Base-by-base conservation (phyloP, 352 stramenopile genomes). In the Pythium folliculosum region DNA sequence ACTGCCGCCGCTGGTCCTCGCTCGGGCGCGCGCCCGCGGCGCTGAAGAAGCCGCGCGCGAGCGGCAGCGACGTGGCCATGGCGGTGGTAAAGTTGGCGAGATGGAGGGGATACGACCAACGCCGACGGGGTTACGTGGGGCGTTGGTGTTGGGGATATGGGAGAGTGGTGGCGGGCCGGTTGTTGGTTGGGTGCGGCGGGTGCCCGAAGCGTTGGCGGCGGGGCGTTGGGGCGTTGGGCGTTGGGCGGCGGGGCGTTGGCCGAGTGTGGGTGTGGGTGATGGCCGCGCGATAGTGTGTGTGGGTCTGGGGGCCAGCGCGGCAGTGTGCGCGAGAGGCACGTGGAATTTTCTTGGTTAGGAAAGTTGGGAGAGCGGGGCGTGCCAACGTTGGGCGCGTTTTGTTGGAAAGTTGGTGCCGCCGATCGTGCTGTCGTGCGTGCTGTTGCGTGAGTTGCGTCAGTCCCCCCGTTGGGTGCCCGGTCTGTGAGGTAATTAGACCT, bases 41-140 rank as follows among this genome's bases (percentile, higher is more conserved):
- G 57, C 87, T 81, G 69, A 94, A 94, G 70, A 91, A 94, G 50
- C 78, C 81, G 50, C 79, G 82, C 45, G 86, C 82, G 54, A 92
- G 80, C 62, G 86, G 84, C 54, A 94, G 60, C 54, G 84, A 84
- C 30, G 78, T 82, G 55, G 84, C 84, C 84, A 80, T 82, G 40
- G 7, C 37, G 38, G 5, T 44, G 38, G 38, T 7, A 37, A 37
- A 9, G 32, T 37, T 5, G 5, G 32, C 9, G 32, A 9, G 32
- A 37, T 9, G 32, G 32, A 37, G n/a, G n/a, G n/a, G 32, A 47
- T n/a, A 5, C 6, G 5, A 17, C 40, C 12, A 47, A 47, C 40
- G 40, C 40, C 22, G n/a, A 25, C 35, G 17, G 9, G 52, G n/a
- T n/a, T n/a, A n/a, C n/a, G 47, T 59, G 52, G 53, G 22, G 32